Conservation (phyloP, 495 filamentous ascomycete genomes). For the Xylaria scruposa region DNA sequence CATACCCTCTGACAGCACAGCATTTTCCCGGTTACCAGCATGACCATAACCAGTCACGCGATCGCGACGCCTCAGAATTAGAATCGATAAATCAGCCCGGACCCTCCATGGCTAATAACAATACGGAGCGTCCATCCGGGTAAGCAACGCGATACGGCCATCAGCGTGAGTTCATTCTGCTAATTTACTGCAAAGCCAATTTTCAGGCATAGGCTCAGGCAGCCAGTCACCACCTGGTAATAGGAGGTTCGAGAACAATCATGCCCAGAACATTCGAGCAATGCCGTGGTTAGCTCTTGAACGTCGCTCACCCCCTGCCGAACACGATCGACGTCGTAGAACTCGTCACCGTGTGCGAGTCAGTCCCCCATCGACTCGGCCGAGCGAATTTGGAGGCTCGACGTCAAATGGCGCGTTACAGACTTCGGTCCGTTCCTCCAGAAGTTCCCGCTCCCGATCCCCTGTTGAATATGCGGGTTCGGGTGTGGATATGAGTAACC, state of each 20-base stretch:
- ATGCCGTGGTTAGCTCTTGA: slow-evolving; percentile 27
- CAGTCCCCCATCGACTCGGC: slow-evolving; percentile 12
- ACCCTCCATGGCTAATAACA: background rate
- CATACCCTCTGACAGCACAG: slow-evolving; percentile 28
- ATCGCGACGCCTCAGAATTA: slow-evolving; percentile 17
- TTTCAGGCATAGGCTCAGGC: background rate
- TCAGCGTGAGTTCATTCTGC: background rate
- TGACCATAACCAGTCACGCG: slow-evolving; percentile 12
- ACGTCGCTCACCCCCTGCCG: slow-evolving; percentile 48
- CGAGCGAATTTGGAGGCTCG: slow-evolving; percentile 19
- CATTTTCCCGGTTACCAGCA: slow-evolving; percentile 26
- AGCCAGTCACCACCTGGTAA: background rate
- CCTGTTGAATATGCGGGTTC: slow-evolving; percentile 16
- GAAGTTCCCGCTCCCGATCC: slow-evolving; percentile 27
- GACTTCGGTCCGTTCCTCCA: slow-evolving; percentile 27
- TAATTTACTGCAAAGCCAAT: slow-evolving; percentile 16
- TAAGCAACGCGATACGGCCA: background rate
- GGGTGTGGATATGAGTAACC: slow-evolving; percentile 4
- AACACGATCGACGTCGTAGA: slow-evolving; percentile 48
- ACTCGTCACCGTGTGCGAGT: slow-evolving; percentile 40
- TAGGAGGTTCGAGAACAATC: slow-evolving; percentile 14
- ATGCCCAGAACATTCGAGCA: slow-evolving; percentile 3
- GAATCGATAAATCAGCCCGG: slow-evolving; percentile 9
- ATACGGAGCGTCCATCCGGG: slow-evolving; percentile 4
- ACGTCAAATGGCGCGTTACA: slow-evolving; percentile 22